phyloP scores from a whole-genome alignment of 2,329 filamentous ascomycete genomes.

The Penicillium sp. region DNA sequence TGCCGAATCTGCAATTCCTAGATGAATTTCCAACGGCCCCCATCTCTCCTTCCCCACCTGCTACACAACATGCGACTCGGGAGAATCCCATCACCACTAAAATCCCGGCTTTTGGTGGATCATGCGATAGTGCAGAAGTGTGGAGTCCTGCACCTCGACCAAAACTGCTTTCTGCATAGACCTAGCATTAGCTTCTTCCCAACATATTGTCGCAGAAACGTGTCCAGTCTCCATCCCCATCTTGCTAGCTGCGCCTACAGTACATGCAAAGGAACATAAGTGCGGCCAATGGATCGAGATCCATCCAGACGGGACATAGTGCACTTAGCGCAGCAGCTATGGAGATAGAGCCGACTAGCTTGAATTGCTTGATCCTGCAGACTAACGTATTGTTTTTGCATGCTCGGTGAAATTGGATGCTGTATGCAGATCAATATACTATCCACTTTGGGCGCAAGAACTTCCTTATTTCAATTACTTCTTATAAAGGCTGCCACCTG shows the following conservation, averaged over 20 bases:
- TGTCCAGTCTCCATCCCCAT: not conserved
- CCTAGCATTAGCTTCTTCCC: not conserved
- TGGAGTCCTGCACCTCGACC: conserved; percentile 15
- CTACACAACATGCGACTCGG: not conserved
- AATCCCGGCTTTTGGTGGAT: conserved; percentile 2
- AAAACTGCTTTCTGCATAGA: not conserved
- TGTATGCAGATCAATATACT: not conserved
- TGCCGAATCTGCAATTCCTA: conserved; percentile 10
- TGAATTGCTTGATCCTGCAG: not conserved
- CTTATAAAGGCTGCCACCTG: no score
- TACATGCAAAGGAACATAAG: not conserved
- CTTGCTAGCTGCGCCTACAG: not conserved
- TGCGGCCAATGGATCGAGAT: not conserved
- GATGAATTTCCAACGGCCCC: conserved; percentile 12
- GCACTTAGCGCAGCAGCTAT: not conserved
- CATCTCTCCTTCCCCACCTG: not conserved
- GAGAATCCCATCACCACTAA: not conserved
- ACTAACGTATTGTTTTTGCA: not conserved
- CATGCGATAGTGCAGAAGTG: conserved; percentile 17
- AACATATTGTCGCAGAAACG: not conserved
- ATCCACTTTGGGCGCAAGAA: not conserved
- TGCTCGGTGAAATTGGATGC: not conserved
- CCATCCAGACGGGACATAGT: not conserved
- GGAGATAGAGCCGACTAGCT: not conserved
- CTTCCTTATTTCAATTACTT: not conserved